Conservation (phyloP, 352 stramenopile genomes). For the Pythium phragmiticola region DNA sequence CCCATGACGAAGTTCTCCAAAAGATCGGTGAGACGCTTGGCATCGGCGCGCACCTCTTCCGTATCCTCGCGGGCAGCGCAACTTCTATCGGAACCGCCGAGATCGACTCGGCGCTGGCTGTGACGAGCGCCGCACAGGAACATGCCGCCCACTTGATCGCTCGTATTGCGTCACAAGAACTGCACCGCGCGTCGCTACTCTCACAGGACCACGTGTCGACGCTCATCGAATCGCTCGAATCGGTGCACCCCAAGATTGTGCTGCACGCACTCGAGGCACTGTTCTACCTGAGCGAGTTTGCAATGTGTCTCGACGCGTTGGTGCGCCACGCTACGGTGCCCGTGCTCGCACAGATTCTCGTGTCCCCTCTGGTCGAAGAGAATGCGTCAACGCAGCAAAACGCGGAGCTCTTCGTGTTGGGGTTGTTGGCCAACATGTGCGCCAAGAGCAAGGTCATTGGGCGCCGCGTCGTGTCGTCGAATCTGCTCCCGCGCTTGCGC, state of each 20-base stretch:
- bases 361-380: slow-evolving; percentile 31
- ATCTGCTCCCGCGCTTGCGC: slow-evolving; percentile 56
- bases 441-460: slow-evolving; percentile 30
- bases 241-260: slow-evolving; percentile 65
- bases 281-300: slow-evolving; percentile 54
- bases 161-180: slow-evolving; percentile 48
- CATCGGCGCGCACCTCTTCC: slow-evolving; percentile 48
- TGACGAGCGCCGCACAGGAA: slow-evolving; percentile 36
- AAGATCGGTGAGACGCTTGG: slow-evolving; percentile 52
- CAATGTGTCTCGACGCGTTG: slow-evolving; percentile 63
- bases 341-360: slow-evolving; percentile 71
- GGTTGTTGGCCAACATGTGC: slow-evolving; percentile 38
- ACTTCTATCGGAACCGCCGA: slow-evolving; percentile 3
- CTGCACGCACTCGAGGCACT: slow-evolving; percentile 58
- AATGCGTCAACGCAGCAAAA: slow-evolving; percentile 20
- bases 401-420: slow-evolving; percentile 26
- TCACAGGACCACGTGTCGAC: slow-evolving; percentile 54
- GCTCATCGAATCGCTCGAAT: slow-evolving; percentile 74
- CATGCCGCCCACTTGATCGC: slow-evolving; percentile 65
- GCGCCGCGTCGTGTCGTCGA: slow-evolving; percentile 48
- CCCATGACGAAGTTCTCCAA: slow-evolving; percentile 65
- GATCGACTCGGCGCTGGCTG: background rate
- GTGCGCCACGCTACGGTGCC: slow-evolving; percentile 73
- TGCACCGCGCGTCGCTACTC: slow-evolving; percentile 47
- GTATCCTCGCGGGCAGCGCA: slow-evolving; percentile 25